Percentiles rank a stretch among this genome's conserved stretches.
These are phyloP conservation scores for Dittrichia graveolens DNA, from an alignment of 129 eudicot species.

Conservation along the genomic window DNA sequence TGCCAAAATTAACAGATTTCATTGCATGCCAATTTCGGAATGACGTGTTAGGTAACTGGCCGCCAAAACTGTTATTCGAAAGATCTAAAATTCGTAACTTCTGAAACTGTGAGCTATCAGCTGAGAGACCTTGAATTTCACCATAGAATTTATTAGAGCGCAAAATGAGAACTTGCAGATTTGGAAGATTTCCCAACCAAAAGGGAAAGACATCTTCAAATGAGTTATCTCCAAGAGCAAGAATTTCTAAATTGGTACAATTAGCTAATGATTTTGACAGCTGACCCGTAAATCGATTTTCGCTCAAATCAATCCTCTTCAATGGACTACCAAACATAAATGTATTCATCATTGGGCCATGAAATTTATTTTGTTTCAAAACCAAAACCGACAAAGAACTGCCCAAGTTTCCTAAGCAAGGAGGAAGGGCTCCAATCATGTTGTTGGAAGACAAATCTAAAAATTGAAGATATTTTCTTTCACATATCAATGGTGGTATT, in stretches of 20 bases:
- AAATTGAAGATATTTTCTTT: not conserved
- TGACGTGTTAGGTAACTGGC: not conserved
- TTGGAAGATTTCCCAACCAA: conserved; percentile 7
- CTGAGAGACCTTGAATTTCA: conserved; percentile 1
- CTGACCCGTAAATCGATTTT: conserved; percentile 9
- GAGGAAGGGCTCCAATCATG: conserved; percentile 27
- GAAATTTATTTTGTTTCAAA: conserved; percentile 9
- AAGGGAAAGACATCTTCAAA: conserved; percentile 12
- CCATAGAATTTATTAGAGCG: conserved; percentile 18
- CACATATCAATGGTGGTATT: conserved; percentile 15
- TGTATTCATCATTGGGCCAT: conserved; percentile 1
- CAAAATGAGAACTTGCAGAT: conserved; percentile 22
- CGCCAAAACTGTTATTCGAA: conserved; percentile 28
- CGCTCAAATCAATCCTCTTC: conserved; percentile 4
- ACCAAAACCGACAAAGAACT: not conserved
- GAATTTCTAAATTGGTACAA: conserved; percentile 18
- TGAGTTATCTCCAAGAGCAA: conserved; percentile 16
- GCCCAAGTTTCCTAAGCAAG: conserved; percentile 21
- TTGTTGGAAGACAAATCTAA: conserved; percentile 28
- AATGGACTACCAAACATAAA: not conserved
- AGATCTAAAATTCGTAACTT: conserved; percentile 36
- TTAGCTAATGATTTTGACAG: conserved; percentile 1
- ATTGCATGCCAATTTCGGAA: conserved; percentile 22
- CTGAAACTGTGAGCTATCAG: not conserved
- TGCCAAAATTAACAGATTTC: not conserved